Evolutionary conservation across 768 basidiomycete genomes (phyloP).

Genomic region (Mycena alexandri): DNA sequence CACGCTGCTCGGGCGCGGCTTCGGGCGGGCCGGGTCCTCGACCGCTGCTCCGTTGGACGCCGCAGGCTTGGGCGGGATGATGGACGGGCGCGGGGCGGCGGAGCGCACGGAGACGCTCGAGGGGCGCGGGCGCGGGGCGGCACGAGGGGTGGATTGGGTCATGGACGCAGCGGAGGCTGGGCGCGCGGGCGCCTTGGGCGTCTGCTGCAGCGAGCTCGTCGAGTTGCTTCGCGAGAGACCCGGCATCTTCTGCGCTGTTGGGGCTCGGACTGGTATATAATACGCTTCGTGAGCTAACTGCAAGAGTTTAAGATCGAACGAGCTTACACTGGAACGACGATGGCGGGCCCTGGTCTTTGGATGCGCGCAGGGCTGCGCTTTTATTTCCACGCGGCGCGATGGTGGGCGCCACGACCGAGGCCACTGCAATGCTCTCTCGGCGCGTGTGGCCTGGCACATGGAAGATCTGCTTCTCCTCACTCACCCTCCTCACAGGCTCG

Average conservation of each 20-base stretch:
- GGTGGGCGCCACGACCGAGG: constrained; percentile 72
- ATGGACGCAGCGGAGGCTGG: constrained; percentile 57
- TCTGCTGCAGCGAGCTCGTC: constrained; percentile 45
- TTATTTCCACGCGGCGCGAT: constrained; percentile 84
- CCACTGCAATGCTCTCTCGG: constrained; percentile 78
- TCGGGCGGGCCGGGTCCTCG: constrained; percentile 46
- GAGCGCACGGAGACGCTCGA: constrained; percentile 38
- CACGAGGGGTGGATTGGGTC: constrained; percentile 24
- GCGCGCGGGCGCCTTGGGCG: constrained; percentile 48
- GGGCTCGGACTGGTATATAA: constrained; percentile 58
- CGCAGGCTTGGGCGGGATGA: constrained; percentile 38
- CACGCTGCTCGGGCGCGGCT: constrained; percentile 70
- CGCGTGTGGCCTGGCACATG: constrained; percentile 90
- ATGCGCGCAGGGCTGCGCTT: constrained; percentile 75
- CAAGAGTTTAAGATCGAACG: constrained; percentile 11
- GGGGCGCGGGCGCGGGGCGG: constrained; percentile 30
- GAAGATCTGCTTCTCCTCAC: constrained; percentile 65
- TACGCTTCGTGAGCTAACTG: neutral
- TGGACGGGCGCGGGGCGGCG: constrained; percentile 34
- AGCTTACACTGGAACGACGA: constrained; percentile 81
- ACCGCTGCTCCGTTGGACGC: constrained; percentile 18
- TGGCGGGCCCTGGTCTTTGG: constrained; percentile 72
- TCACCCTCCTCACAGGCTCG: constrained; percentile 54
- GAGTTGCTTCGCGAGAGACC: constrained; percentile 62
- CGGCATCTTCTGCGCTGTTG: constrained; percentile 57